phyloP scores from a whole-genome alignment of 441 rosid species.

The Lepidium campestre region DNA sequence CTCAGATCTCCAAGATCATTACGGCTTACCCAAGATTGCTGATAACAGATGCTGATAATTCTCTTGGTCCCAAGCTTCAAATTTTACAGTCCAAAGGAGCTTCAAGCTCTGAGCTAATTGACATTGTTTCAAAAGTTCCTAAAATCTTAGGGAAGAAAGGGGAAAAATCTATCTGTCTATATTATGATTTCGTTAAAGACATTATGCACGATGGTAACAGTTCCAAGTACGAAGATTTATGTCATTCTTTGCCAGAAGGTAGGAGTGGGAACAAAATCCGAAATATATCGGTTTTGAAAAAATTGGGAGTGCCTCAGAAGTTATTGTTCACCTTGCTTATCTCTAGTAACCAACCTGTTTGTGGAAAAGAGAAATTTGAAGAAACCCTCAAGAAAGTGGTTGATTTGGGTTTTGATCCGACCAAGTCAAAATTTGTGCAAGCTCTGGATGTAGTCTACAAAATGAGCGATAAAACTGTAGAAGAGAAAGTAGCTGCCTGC shows the following conservation, averaged over 20 bases:
- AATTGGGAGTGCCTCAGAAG: constrained; percentile 27
- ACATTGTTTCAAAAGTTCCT: constrained; percentile 12
- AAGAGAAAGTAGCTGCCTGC: constrained; percentile 15
- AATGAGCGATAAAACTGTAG: background rate
- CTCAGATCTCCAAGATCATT: constrained; percentile 30
- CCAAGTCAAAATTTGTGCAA: constrained; percentile 1
- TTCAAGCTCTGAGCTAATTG: constrained; percentile 16
- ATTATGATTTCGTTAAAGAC: constrained; percentile 12
- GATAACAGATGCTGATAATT: constrained; percentile 2
- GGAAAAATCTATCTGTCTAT: background rate
- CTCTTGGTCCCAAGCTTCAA: constrained; percentile 36
- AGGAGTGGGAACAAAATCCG: constrained; percentile 2
- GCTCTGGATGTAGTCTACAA: constrained; percentile 16
- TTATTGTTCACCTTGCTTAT: constrained; percentile 6
- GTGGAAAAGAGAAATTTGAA: constrained; percentile 14
- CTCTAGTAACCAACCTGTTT: background rate
- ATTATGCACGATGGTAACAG: constrained; percentile 3
- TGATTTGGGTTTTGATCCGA: constrained; percentile 28
- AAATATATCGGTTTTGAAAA: constrained; percentile 24
- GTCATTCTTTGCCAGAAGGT: constrained; percentile 10
- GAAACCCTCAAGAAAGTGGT: constrained; percentile 8
- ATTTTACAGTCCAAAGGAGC: constrained; percentile 27
- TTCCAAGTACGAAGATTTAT: background rate
- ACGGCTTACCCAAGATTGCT: constrained; percentile 26
- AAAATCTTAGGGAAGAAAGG: constrained; percentile 5